phyloP scores from a whole-genome alignment of 306 rosid species.

The Ammopiptanthus mongolicus region DNA sequence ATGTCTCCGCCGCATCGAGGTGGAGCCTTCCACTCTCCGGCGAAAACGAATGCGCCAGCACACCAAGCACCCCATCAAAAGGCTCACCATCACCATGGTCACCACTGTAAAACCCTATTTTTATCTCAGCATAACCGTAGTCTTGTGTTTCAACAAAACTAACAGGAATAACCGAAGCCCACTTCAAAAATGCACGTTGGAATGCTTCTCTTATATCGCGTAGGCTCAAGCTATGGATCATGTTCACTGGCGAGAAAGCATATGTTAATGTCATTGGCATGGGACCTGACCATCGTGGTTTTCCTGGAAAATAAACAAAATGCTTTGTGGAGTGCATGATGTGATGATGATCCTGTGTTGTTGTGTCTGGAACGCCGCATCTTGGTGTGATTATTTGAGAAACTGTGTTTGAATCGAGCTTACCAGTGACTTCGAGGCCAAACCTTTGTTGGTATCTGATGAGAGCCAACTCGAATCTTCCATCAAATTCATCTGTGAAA shows the following conservation, averaged over 20 bases:
- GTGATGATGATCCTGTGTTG: not conserved
- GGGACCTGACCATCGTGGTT: slow-evolving; percentile 62
- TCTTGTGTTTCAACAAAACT: slow-evolving; percentile 47
- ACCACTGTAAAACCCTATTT: slow-evolving; percentile 66
- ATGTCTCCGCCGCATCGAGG: slow-evolving; percentile 80
- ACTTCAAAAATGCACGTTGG: slow-evolving; percentile 40
- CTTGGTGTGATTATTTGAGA: slow-evolving; percentile 45
- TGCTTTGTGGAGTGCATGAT: slow-evolving; percentile 25
- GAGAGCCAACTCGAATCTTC: slow-evolving; percentile 27
- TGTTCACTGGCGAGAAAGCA: slow-evolving; percentile 42
- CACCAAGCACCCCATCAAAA: slow-evolving; percentile 78
- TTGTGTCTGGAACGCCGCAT: slow-evolving; percentile 50
- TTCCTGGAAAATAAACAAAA: slow-evolving; percentile 59
- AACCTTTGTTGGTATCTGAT: slow-evolving; percentile 38
- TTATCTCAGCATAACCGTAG: slow-evolving; percentile 47
- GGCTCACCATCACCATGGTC: slow-evolving; percentile 86
- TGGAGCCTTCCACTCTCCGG: slow-evolving; percentile 77
- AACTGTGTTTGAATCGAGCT: slow-evolving; percentile 42
- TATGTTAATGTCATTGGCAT: slow-evolving; percentile 70
- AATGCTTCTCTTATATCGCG: slow-evolving; percentile 38
- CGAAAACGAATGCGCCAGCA: slow-evolving; percentile 76
- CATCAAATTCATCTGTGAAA: slow-evolving; percentile 33
- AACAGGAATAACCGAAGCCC: slow-evolving; percentile 75
- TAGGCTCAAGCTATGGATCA: slow-evolving; percentile 32
- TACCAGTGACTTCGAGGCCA: slow-evolving; percentile 48